These are phyloP conservation scores for Arxiozyma bovina DNA, from an alignment of 1,139 yeast genomes.

Conservation along the genomic window DNA sequence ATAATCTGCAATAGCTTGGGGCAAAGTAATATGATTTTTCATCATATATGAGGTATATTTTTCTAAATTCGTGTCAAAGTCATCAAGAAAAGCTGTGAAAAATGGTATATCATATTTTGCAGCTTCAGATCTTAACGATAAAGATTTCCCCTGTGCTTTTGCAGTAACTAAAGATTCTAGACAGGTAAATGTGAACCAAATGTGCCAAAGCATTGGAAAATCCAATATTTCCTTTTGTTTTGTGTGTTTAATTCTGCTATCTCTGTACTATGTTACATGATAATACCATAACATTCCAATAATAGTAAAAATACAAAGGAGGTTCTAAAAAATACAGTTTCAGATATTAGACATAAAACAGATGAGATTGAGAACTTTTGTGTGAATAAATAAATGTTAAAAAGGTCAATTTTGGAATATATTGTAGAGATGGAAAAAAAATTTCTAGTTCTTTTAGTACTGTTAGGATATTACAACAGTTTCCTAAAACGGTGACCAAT, in stretches of 20 bases:
- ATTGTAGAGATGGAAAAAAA: neutral
- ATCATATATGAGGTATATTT: constrained; percentile 31
- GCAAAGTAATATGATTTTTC: constrained; percentile 24
- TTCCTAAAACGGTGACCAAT: constrained; percentile 6
- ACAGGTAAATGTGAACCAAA: too few relatives aligned
- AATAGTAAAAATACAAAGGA: too few relatives aligned
- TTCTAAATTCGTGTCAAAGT: constrained; percentile 23
- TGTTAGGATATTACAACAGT: neutral
- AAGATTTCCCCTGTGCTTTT: neutral
- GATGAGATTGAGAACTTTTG: too few relatives aligned
- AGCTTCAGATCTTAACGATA: constrained; percentile 19
- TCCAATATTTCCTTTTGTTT: too few relatives aligned
- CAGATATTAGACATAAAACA: too few relatives aligned
- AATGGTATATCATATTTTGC: constrained; percentile 27
- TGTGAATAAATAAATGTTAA: too few relatives aligned
- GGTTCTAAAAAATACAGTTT: too few relatives aligned
- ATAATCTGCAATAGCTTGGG: constrained; percentile 25
- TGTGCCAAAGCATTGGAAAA: neutral
- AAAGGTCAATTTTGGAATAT: too few relatives aligned
- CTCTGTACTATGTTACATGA: too few relatives aligned
- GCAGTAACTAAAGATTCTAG: neutral
- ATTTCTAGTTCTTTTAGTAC: neutral
- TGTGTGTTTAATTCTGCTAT: too few relatives aligned
- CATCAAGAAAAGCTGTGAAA: constrained; percentile 27
- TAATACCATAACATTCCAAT: too few relatives aligned